Conservation (phyloP, 306 rosid genomes). For the Hippophae rhamnoides region DNA sequence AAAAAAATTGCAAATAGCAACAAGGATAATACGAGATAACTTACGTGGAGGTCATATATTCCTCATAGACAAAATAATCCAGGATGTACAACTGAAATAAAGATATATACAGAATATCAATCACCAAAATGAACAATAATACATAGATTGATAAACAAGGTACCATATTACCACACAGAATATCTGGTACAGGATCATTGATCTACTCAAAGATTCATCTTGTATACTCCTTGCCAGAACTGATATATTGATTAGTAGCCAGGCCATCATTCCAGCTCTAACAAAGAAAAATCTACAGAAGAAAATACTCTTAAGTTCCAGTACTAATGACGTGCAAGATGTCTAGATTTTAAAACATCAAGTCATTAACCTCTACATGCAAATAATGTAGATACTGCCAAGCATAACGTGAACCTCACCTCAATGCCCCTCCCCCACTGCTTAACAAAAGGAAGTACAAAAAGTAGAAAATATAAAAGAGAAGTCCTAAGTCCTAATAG, state of each 20-base stretch:
- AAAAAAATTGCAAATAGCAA: too few species aligned
- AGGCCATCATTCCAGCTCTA: constrained; percentile 98
- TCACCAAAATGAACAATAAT: neutral
- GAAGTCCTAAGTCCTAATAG: too few species aligned
- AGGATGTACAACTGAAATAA: constrained; percentile 65
- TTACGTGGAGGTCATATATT: constrained; percentile 98
- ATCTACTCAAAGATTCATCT: constrained; percentile 47
- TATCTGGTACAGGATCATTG: constrained; percentile 85
- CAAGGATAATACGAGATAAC: constrained; percentile 9
- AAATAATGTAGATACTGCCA: too few species aligned
- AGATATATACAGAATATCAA: constrained; percentile 11
- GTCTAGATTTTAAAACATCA: too few species aligned
- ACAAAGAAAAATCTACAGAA: constrained; percentile 86
- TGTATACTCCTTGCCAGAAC: constrained; percentile 59
- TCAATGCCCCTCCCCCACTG: too few species aligned
- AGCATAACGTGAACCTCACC: too few species aligned
- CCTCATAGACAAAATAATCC: constrained; percentile 89
- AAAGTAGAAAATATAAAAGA: too few species aligned
- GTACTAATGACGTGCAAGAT: too few species aligned
- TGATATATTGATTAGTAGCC: constrained; percentile 82
- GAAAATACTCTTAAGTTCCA: constrained; percentile 1
- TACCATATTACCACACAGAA: constrained; percentile 59
- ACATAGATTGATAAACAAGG: neutral
- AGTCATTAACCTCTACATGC: too few species aligned
- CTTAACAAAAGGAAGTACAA: too few species aligned